These are phyloP conservation scores for Phialemoniopsis sp. DNA, from an alignment of 2,329 filamentous ascomycete genomes.

Conservation along the genomic window DNA sequence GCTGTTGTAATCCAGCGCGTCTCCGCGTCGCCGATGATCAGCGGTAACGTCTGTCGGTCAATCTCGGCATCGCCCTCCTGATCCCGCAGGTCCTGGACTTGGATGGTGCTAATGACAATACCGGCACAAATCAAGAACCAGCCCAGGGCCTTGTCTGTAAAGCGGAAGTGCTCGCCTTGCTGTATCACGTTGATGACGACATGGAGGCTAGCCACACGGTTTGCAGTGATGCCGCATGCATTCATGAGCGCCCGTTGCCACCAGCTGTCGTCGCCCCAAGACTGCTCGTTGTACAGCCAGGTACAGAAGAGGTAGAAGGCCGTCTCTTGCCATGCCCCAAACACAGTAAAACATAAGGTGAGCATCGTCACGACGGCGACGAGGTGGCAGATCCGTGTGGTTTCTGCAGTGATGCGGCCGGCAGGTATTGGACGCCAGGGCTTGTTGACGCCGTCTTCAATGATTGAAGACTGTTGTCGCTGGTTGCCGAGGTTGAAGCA, in stretches of 20 bases:
- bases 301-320: constrained; percentile 23
- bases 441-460: constrained; percentile 10
- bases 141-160: too few relatives aligned
- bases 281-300: constrained; percentile 36
- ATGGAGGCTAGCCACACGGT: constrained; percentile 5
- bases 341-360: not conserved
- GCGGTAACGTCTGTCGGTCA: constrained; percentile 7
- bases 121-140: constrained; percentile 9
- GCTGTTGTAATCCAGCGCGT: constrained; percentile 2
- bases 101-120: constrained; percentile 15
- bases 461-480: constrained; percentile 3
- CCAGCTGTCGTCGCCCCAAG: constrained; percentile 19
- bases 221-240: constrained; percentile 9
- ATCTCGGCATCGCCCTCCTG: constrained; percentile 10
- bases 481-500: constrained; percentile 4
- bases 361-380: not conserved
- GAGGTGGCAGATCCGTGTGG: constrained; percentile 8
- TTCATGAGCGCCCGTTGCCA: constrained; percentile 13
- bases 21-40: constrained; percentile 1
- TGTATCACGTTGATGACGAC: constrained; percentile 1
- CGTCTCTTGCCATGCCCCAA: constrained; percentile 19
- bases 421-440: constrained; percentile 12
- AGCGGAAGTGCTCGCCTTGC: not conserved
- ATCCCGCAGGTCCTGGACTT: constrained; percentile 15
- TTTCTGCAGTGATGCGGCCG: constrained; percentile 17